phyloP scores from a whole-genome alignment of 2,329 filamentous ascomycete species.

The Juglanconis sp. region DNA sequence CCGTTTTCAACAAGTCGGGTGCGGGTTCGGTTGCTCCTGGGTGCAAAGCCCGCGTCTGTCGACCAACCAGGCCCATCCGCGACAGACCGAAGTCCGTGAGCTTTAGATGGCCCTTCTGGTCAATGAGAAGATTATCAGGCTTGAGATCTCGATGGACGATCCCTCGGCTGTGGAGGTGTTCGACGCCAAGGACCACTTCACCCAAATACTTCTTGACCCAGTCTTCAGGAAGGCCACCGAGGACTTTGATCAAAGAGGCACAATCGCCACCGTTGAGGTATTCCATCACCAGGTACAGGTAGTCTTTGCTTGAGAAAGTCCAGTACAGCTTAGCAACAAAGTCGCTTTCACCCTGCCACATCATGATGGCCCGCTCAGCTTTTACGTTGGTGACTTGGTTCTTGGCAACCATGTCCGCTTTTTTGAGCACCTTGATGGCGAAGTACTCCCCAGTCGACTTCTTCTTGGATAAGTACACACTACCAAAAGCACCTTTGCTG shows the following conservation, averaged over 20 bases:
- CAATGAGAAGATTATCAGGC: constrained; percentile 94
- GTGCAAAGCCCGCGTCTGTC: constrained; percentile 89
- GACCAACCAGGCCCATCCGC: constrained; percentile 92
- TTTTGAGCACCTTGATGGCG: constrained; percentile 97
- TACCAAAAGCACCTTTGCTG: constrained; percentile 97
- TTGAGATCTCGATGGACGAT: constrained; percentile 97
- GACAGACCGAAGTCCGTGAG: constrained; percentile 96
- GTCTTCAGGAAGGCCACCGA: constrained; percentile 88
- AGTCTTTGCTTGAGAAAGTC: constrained; percentile 99
- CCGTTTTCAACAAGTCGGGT: constrained; percentile 88
- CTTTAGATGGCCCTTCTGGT: constrained; percentile 94
- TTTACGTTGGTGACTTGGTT: constrained; percentile 99
- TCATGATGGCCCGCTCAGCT: constrained; percentile 98
- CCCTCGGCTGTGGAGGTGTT: constrained; percentile 88
- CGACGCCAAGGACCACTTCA: constrained; percentile 93
- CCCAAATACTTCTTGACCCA: constrained; percentile 98
- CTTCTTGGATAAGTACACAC: constrained; percentile 97
- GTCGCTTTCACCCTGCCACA: constrained; percentile 99
- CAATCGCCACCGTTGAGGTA: constrained; percentile 98
- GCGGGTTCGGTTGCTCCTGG: constrained; percentile 74
- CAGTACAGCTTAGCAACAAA: constrained; percentile 99
- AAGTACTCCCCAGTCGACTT: constrained; percentile 98
- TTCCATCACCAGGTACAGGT: constrained; percentile 98
- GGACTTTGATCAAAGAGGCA: constrained; percentile 90
- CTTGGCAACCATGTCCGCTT: constrained; percentile 99